Evolutionary conservation across 176 grass and related monocot genomes (phyloP).

Genomic region (Lolium rigidum): DNA sequence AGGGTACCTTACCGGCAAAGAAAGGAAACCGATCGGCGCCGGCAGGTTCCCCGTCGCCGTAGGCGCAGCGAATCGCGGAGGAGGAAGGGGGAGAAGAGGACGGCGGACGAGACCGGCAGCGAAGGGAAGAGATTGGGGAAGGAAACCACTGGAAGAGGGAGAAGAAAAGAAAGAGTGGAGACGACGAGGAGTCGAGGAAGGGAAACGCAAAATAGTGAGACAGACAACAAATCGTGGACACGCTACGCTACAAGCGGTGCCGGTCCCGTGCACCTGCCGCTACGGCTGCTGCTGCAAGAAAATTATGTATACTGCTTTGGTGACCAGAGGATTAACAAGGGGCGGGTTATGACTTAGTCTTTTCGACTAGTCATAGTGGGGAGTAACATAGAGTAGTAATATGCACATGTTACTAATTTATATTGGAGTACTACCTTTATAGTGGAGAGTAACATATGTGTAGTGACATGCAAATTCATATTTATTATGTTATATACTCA

Average conservation of each 20-base stretch:
- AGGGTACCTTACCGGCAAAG: neutral
- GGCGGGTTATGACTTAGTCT: neutral
- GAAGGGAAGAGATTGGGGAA: neutral
- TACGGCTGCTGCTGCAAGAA: neutral
- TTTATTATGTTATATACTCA: too few species aligned
- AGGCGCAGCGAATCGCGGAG: neutral
- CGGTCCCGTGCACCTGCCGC: neutral
- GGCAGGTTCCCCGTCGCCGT: neutral
- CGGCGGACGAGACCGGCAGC: neutral
- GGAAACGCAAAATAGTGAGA: neutral
- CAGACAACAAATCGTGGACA: too few species aligned
- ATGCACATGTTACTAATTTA: too few species aligned
- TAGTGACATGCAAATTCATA: too few species aligned
- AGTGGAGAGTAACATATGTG: too few species aligned
- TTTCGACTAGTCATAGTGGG: too few species aligned
- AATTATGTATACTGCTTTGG: neutral
- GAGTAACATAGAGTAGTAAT: too few species aligned
- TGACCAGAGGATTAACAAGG: neutral
- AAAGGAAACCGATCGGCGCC: neutral
- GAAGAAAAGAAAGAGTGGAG: constrained; percentile 2
- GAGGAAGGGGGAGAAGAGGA: neutral
- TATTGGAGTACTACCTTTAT: too few species aligned
- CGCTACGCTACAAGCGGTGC: neutral
- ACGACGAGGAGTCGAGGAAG: neutral
- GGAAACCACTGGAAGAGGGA: neutral